phyloP scores from a whole-genome alignment of 1,284 basidiomycete genomes.

The Sanghuangporus baumii region DNA sequence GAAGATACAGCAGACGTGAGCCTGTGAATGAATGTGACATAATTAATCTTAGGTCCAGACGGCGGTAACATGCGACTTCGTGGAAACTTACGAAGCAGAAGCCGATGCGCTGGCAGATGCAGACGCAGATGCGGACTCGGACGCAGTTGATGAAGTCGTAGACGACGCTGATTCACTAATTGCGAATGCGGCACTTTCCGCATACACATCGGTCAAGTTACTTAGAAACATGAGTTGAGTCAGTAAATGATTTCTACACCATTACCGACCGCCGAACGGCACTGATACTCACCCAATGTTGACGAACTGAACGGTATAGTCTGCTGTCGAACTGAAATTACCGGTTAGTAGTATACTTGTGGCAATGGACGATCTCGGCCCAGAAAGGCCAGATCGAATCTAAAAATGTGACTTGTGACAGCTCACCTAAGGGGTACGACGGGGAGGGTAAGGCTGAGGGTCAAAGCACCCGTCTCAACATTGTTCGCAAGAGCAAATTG shows the following conservation, averaged over 20 bases:
- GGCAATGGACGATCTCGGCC: neutral
- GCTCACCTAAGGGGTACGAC: constrained; percentile 46
- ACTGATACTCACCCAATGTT: constrained; percentile 32
- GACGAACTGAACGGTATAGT: constrained; percentile 50
- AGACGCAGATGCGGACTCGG: constrained; percentile 19
- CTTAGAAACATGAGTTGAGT: constrained; percentile 27
- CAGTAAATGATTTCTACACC: neutral
- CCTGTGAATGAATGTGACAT: neutral
- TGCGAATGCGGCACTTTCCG: constrained; percentile 38
- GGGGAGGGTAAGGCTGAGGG: constrained; percentile 40
- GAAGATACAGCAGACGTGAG: constrained; percentile 3
- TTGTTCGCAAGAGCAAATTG: constrained; percentile 56
- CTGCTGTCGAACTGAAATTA: constrained; percentile 25
- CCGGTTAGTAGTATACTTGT: neutral
- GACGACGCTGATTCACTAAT: constrained; percentile 31
- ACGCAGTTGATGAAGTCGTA: constrained; percentile 22
- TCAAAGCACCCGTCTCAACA: constrained; percentile 34
- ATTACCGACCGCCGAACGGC: no score
- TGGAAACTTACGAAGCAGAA: neutral
- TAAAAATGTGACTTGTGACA: neutral
- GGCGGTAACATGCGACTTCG: neutral
- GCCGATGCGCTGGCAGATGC: neutral
- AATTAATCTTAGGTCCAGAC: constrained; percentile 1
- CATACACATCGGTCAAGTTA: constrained; percentile 43
- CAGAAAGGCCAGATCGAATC: neutral